Base-by-base conservation (phyloP, 2,329 filamentous ascomycete species). In the Monilinia fructigena region DNA sequence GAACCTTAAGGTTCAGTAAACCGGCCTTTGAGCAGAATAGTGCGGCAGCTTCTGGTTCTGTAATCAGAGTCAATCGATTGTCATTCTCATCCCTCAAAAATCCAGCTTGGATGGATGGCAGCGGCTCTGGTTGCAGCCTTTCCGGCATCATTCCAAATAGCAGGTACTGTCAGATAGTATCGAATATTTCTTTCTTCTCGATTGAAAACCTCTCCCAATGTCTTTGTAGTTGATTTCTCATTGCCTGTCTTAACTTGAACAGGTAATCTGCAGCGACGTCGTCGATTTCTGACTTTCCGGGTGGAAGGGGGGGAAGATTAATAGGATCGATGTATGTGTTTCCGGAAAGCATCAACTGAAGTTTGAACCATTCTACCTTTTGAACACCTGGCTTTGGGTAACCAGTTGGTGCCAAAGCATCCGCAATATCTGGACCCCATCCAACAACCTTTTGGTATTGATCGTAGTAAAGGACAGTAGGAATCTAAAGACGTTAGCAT, bases 381-480 rank as follows among this genome's bases (percentile, higher is more conserved):
- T 98, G 95, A 73, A 99, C 94, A 71, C 94, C 94, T 45, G 92
- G 92, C 82, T 98, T 98, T 73, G 95, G 95, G 79, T 98, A 98
- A 70, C 95, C 95, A 52, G 95, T 98, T 40, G 95, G 95, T 63
- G 95, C 94, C 71, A 98, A 86, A 70, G 95, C 95, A 80, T 98
- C 94, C 68, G 95, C 92, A 74, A 98, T 98, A 82, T 99, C 95
- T 66, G 94, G 93, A 69, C 95, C 95, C 95, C 95, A 99, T 74
- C 95, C 95, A n/a, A 98, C 95, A 59, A 99, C 95, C 79, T 98
- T 97, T 77, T 99, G 95, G 79, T 97, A 97, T 80, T 98, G 94
- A 77, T 99, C 95, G 77, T 99, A 99, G 82, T 99, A 99, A 68
- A 99, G 86, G n/a, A 99, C 95, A 18, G 95, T 98, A 20, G 95